These are phyloP conservation scores for Jackrogersella multiformis DNA, from an alignment of 495 filamentous ascomycete species.

Conservation along the genomic window DNA sequence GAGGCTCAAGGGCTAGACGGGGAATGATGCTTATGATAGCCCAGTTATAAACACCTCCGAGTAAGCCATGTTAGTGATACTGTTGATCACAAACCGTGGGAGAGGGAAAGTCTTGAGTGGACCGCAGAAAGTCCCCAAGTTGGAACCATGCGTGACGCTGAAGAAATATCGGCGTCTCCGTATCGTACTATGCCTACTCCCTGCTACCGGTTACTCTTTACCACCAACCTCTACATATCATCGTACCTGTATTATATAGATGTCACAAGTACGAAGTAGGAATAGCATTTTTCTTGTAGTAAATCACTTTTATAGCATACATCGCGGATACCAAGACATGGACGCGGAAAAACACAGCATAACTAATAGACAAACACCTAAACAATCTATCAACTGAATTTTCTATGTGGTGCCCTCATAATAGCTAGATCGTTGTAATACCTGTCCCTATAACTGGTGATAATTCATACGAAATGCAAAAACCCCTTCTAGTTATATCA, in stretches of 20 bases:
- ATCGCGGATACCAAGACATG: constrained; percentile 2
- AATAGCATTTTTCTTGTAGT: constrained; percentile 10
- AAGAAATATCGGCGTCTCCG: neutral
- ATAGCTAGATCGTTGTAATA: neutral
- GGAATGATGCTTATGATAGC: neutral
- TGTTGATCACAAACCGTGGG: neutral
- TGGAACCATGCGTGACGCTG: neutral
- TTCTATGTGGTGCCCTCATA: neutral
- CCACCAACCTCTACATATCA: neutral
- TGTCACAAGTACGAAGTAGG: neutral
- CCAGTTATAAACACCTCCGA: neutral
- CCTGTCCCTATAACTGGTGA: too few species aligned
- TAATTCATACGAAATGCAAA: too few species aligned
- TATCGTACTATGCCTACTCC: neutral
- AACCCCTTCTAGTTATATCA: too few species aligned
- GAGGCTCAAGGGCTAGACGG: constrained; percentile 19
- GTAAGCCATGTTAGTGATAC: neutral
- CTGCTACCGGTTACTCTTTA: too few species aligned
- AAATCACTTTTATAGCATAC: neutral
- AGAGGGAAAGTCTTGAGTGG: neutral
- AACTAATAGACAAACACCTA: neutral
- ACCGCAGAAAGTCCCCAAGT: neutral
- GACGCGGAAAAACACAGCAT: constrained; percentile 7
- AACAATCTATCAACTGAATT: neutral
- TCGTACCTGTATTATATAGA: neutral